A percentile compares a stretch with the other conserved stretches of the same genome.
Evolutionary conservation across 1,284 basidiomycete genomes (phyloP).

Genomic region (Ceratobasidium sp.): DNA sequence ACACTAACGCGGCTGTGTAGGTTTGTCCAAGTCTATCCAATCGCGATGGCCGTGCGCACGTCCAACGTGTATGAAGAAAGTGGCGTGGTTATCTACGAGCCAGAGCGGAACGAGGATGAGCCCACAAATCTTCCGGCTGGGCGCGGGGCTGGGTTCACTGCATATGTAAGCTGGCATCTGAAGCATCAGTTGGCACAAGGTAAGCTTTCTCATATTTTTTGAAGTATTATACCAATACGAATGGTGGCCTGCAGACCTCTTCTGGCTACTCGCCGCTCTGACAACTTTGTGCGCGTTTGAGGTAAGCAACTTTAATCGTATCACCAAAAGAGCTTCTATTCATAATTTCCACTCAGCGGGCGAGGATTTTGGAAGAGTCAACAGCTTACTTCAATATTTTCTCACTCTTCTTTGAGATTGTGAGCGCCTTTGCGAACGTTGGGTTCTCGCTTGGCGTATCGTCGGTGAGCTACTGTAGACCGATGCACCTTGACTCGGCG

Average conservation of each 20-base stretch:
- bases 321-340: constrained; percentile 2
- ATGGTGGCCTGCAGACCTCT: constrained; percentile 73
- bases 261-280: constrained; percentile 85
- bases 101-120: constrained; percentile 62
- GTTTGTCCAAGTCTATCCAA: constrained; percentile 49
- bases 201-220: constrained; percentile 6
- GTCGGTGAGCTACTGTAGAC: constrained; percentile 55
- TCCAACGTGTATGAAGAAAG: constrained; percentile 98
- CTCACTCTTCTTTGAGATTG: constrained; percentile 82
- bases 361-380: constrained; percentile 66
- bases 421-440: constrained; percentile 92
- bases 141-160: constrained; percentile 76
- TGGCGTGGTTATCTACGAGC: constrained; percentile 80
- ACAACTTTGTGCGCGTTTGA: constrained; percentile 91
- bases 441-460: constrained; percentile 77
- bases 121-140: constrained; percentile 62
- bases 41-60: constrained; percentile 82
- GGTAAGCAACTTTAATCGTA: constrained; percentile 60
- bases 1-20: too few relatives aligned
- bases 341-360: constrained; percentile 61
- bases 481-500: too few relatives aligned
- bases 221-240: constrained; percentile 38
- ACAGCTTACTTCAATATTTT: constrained; percentile 84
- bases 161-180: constrained; percentile 82
- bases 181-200: constrained; percentile 74